Base-by-base conservation (phyloP, 352 stramenopile species). In the Phytopythium sindhum region DNA sequence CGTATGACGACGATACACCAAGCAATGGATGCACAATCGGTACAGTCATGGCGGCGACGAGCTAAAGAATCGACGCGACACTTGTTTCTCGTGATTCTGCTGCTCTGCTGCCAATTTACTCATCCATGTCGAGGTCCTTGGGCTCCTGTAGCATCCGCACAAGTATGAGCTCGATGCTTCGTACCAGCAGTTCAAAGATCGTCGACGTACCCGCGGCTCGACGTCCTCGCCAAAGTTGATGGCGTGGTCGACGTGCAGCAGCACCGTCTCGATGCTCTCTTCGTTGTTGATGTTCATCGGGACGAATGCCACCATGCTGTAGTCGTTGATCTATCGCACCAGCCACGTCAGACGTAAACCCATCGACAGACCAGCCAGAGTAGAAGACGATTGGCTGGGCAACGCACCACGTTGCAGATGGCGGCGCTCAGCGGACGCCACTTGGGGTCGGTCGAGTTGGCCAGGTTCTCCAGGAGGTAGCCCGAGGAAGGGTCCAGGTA, bases 171-270 rank as follows among this genome's bases (percentile, higher is more conserved):
- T 35, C 2, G 26, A 53, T 42, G 11, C 37, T 57, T 28, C 0
- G 31, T 19, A 7, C 17, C 24, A 28, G 2, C 9, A 50, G 14
- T 51, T 35, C 5, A 58, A 9, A 52, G 1, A 47, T 42, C 19
- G 15, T 19, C 7, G 3, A 61, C 65, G 54, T 76, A 90, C 81
- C 59, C 75, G 72, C n/a, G 90, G 90, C 62, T 99, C 97, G 53
- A 98, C 74, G 65, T 99, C 91, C 69, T 99, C 96, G 39, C 96
- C 97, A 74, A 98, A 99, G 73, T 99, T 98, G 71, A 98, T 97
- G 33, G 92, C 91, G 71, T 98, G 89, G 78, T 99, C 97, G 19
- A 98, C 93, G 61, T 97, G 93, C 62, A 94, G 78, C 57, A 99
- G 77, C 35, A 99, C 90, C n/a, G 95, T 90, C 60, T 98, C 89